phyloP scores from a whole-genome alignment of 2,329 filamentous ascomycete genomes.

The Talaromyces islandicus region DNA sequence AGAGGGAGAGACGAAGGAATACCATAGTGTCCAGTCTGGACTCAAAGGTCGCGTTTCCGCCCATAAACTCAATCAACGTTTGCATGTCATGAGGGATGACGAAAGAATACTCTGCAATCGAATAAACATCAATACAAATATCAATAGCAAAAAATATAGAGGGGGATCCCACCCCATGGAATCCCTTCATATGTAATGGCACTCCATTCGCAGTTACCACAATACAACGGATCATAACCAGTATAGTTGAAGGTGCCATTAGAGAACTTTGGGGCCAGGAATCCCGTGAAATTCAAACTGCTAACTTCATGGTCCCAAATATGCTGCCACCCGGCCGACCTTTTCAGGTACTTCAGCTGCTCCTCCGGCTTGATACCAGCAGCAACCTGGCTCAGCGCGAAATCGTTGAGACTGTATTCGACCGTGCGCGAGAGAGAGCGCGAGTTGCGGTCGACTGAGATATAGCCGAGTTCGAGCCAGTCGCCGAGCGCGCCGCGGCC shows the following conservation, averaged over 20 bases:
- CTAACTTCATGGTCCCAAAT: conserved; percentile 59
- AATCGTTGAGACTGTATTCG: conserved; percentile 61
- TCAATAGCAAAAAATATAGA: conserved; percentile 6
- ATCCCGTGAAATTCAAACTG: conserved; percentile 51
- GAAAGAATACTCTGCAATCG: conserved; percentile 52
- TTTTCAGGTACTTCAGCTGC: conserved; percentile 51
- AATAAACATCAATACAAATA: conserved; percentile 16
- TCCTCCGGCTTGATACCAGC: conserved; percentile 42
- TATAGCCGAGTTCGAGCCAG: conserved; percentile 61
- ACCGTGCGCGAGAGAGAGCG: conserved; percentile 61
- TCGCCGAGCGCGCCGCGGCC: conserved; percentile 64
- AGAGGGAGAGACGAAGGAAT: conserved; percentile 4
- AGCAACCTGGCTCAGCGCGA: conserved; percentile 55
- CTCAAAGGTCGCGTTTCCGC: conserved; percentile 51
- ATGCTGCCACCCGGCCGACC: conserved; percentile 65
- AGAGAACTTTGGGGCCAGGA: conserved; percentile 52
- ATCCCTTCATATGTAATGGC: conserved; percentile 56
- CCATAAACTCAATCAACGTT: conserved; percentile 48
- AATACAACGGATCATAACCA: conserved; percentile 45
- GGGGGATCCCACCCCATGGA: conserved; percentile 43
- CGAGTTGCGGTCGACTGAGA: conserved; percentile 52
- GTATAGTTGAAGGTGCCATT: conserved; percentile 45
- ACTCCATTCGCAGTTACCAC: conserved; percentile 61
- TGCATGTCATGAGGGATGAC: conserved; percentile 61
- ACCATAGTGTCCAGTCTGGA: conserved; percentile 53